Percentiles rank a stretch among this genome's conserved stretches.
Evolutionary conservation across 2,329 filamentous ascomycete species (phyloP).

Genomic region (Nemania sp.): DNA sequence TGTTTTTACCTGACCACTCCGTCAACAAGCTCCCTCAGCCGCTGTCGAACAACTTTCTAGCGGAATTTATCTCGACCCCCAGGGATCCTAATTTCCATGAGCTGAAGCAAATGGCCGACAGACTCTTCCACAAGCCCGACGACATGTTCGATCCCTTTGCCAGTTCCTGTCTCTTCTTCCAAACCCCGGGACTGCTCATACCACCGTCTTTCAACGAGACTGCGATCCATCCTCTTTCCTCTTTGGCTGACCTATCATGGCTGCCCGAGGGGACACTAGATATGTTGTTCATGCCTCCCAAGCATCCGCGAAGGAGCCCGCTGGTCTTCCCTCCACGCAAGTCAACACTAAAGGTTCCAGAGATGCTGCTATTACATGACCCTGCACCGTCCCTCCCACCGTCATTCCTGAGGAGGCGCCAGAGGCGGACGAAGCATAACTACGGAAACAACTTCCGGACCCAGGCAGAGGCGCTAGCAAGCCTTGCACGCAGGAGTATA

Average conservation of each 20-base stretch:
- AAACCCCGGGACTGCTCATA: constrained; percentile 51
- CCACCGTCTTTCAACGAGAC: constrained; percentile 50
- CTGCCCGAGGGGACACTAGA: constrained; percentile 8
- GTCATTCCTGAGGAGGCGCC: constrained; percentile 23
- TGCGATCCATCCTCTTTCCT: constrained; percentile 31
- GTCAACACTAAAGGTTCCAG: constrained; percentile 54
- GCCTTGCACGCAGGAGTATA: constrained; percentile 54
- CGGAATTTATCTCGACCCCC: constrained; percentile 30
- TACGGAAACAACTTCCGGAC: constrained; percentile 48
- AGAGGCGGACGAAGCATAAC: constrained; percentile 26
- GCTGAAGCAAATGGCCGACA: constrained; percentile 42
- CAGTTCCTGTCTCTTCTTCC: constrained; percentile 62
- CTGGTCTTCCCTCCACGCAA: constrained; percentile 52
- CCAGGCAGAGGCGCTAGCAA: constrained; percentile 53
- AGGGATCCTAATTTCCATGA: constrained; percentile 42
- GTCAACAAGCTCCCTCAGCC: constrained; percentile 42
- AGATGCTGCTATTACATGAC: constrained; percentile 53
- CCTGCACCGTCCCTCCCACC: constrained; percentile 30
- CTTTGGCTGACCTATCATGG: constrained; percentile 29
- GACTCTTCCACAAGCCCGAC: constrained; percentile 53
- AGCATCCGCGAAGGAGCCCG: constrained; percentile 36
- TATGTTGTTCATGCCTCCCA: background rate
- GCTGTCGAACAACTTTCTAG: constrained; percentile 17
- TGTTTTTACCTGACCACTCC: constrained; percentile 58
- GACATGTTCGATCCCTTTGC: constrained; percentile 63